A percentile compares a stretch with the other conserved stretches of the same genome.
phyloP scores from a whole-genome alignment of 2,329 filamentous ascomycete species.

The Trichophyton benhamiae region DNA sequence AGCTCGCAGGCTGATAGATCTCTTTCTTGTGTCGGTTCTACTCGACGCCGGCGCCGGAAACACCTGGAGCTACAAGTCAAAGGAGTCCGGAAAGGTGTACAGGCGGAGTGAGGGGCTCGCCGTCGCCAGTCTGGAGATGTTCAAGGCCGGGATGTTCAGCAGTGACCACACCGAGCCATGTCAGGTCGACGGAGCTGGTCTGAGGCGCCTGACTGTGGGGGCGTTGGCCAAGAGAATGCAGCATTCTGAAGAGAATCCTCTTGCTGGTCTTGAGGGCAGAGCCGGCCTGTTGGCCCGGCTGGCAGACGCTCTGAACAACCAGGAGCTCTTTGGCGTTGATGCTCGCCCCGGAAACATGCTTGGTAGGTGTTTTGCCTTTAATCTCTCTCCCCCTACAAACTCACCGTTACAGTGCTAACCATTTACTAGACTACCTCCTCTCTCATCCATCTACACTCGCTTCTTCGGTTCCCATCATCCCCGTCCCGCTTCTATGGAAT shows the following conservation, averaged over 20 bases:
- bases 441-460: conserved; percentile 82
- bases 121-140: conserved; percentile 72
- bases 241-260: conserved; percentile 63
- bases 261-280: conserved; percentile 76
- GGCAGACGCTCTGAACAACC: conserved; percentile 62
- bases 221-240: conserved; percentile 72
- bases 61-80: conserved; percentile 84
- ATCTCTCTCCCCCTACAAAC: conserved; percentile 5
- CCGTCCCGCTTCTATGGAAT: conserved; percentile 78
- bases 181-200: conserved; percentile 75
- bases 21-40: conserved; percentile 50
- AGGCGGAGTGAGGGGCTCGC: conserved; percentile 79
- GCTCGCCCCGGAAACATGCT: conserved; percentile 89
- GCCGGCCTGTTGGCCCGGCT: conserved; percentile 66
- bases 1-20: conserved; percentile 45
- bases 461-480: conserved; percentile 74
- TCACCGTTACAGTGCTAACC: conserved; percentile 2
- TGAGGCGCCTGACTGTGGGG: conserved; percentile 61
- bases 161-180: conserved; percentile 67
- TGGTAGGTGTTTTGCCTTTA: conserved; percentile 44
- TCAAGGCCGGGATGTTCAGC: conserved; percentile 82
- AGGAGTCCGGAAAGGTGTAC: conserved; percentile 72
- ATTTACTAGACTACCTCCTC: conserved; percentile 65
- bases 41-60: conserved; percentile 70
- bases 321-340: conserved; percentile 71